Base-by-base conservation (phyloP, 2,329 filamentous ascomycete species). In the Parastagonospora avenae region DNA sequence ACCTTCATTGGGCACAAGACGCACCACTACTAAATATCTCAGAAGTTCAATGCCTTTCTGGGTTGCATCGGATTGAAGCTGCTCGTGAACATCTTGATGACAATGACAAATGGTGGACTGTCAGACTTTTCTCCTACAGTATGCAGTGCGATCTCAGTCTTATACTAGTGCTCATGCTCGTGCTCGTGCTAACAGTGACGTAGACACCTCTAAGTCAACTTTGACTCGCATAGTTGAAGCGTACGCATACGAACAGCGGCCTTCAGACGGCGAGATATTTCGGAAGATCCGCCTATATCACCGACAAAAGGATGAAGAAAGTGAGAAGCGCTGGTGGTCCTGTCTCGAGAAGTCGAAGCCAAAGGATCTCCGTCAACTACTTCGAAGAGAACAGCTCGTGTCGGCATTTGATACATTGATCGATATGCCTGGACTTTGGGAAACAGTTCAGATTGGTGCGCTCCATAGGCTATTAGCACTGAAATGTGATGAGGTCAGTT, bases 21-120 rank as follows among this genome's bases (percentile, higher is more conserved):
- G 36, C 54, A 28, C 61, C 52, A 0, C 2, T 38, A 8, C 52
- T 64, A 5, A 10, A 55, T 27, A 15, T 60, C 10, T 10, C 41
- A 9, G 41, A 55, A 10, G 42, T 67, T 1, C 35, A 57, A 31
- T 65, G 52, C 14, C 49, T 66, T 10, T 51, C 45, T 27, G 50
- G 59, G 2, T 46, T 63, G 16, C 40, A 67, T 37, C 46, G 49
- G 8, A 52, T 60, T 10, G 27, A 56, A 14, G 59, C 55, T 7
- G 59, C 48, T 29, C 42, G 52, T 35, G 5, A 27, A 4, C 50
- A 55, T 15, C 44, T 67, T 2, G 46, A 66, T 37, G 15, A 56
- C 9, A 67, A 66, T 32, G 36, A 66, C 38, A 59, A 55, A 44
- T 67, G 35, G 61, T 67, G 36, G 57, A 48, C 43, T 15, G 49